Evolutionary conservation across 2,329 filamentous ascomycete species (phyloP).

Genomic region (Talaromyces rugulosus): DNA sequence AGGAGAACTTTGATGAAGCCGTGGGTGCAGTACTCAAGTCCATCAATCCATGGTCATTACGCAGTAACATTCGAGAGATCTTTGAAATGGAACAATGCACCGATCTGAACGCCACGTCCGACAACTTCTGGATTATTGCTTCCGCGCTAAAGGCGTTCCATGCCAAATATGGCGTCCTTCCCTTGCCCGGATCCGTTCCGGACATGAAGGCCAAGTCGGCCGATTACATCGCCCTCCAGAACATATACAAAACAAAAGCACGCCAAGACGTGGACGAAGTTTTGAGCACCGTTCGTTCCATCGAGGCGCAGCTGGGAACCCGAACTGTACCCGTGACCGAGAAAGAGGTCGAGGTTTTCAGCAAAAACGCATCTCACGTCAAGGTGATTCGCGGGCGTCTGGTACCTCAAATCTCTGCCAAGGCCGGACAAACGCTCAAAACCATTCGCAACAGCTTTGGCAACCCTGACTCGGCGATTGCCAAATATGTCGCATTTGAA

Average conservation of each 20-base stretch:
- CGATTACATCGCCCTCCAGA: constrained; percentile 86
- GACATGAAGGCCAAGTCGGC: constrained; percentile 96
- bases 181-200: constrained; percentile 79
- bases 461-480: constrained; percentile 57
- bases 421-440: constrained; percentile 39
- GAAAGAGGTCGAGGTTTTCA: constrained; percentile 82
- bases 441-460: constrained; percentile 35
- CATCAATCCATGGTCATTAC: constrained; percentile 65
- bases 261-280: constrained; percentile 74
- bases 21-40: constrained; percentile 81
- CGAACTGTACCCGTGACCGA: constrained; percentile 51
- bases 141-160: constrained; percentile 76
- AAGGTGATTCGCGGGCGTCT: constrained; percentile 71
- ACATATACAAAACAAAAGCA: constrained; percentile 87
- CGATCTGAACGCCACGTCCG: constrained; percentile 42
- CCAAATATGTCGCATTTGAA: constrained; percentile 65
- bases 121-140: constrained; percentile 86
- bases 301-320: constrained; percentile 50
- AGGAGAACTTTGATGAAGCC: constrained; percentile 97
- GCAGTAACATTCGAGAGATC: constrained; percentile 68
- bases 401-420: constrained; percentile 48
- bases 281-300: constrained; percentile 56
- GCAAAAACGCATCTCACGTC: constrained; percentile 90
- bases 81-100: constrained; percentile 65
- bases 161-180: constrained; percentile 66